Evolutionary conservation across 2,329 filamentous ascomycete species (phyloP), one percentile per base, ranked within the genome.

Genomic region (Ophiostoma montium): DNA sequence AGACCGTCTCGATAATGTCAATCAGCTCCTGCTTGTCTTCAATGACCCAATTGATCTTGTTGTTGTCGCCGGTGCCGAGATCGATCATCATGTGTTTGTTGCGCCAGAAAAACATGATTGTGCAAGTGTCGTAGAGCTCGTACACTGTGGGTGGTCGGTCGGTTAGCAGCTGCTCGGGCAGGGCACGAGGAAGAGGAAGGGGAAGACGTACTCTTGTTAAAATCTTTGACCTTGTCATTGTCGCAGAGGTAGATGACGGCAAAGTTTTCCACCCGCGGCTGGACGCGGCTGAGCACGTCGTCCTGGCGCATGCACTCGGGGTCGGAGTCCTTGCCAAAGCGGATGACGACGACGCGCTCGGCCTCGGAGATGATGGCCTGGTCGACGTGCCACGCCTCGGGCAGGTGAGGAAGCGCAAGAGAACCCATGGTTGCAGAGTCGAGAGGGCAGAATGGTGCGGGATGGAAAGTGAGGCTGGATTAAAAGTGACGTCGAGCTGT

Each of bases 71-170:
- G 2, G 92, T 98, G 43, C 90, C 90, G 58, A 95, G 88, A 76
- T 96, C 90, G 65, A 85, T 87, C 85, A 94, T 94, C 80, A 96
- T 96, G 68, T 95, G 88, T 65, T 98, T 98, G 65, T 98, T 98
- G 54, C 90, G 80, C 72, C 89, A 95, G 74, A 95, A 95, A 72
- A 73, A 58, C 55, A 60, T 95, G 66, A 96, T 81, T 3, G 92
- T 94, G 69, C 89, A 86, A 0, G 88, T 81, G 62, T 98, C 63
- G 58, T 69, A 73, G 57, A 65, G 58, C 59, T 72, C 80, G 72
- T 95, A 95, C 90, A 96, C 96, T 60, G 9, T 2, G n/a, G n/a
- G n/a, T n/a, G n/a, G n/a, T n/a, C n/a, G n/a, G n/a, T n/a, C 2
- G 3, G 94, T 88, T 50, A 86, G 85, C 5, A 2, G 12, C 15